Percentiles rank a stretch among this genome's conserved stretches.
These are phyloP conservation scores for Phaeosphaeriaceae sp. DNA, from an alignment of 2,329 filamentous ascomycete species.

Conservation along the genomic window DNA sequence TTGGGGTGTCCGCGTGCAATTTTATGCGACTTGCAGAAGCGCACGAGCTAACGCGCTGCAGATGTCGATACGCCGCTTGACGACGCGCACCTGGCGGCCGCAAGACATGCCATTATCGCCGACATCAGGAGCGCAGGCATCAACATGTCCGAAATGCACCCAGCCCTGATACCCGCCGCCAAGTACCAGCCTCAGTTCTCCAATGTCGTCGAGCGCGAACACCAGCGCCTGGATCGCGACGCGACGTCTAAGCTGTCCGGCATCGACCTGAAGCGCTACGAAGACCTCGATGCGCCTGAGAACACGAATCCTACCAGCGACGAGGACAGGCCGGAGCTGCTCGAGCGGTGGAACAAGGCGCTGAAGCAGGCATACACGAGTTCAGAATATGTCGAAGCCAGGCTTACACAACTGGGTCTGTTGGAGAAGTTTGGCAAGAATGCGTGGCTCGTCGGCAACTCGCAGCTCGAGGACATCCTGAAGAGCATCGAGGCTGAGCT, in stretches of 20 bases:
- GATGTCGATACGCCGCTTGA: slow-evolving; percentile 83
- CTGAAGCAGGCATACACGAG: slow-evolving; percentile 65
- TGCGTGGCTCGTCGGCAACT: slow-evolving; percentile 88
- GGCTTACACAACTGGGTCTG: slow-evolving; percentile 70
- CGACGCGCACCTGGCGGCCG: slow-evolving; percentile 66
- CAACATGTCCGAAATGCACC: slow-evolving; percentile 60
- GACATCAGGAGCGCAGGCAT: slow-evolving; percentile 58
- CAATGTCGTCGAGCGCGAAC: slow-evolving; percentile 70
- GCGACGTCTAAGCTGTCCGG: slow-evolving; percentile 58
- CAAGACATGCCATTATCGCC: slow-evolving; percentile 71
- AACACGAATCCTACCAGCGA: slow-evolving; percentile 46
- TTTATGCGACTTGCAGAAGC: slow-evolving; percentile 4
- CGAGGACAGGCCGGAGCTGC: slow-evolving; percentile 46
- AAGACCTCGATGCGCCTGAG: slow-evolving; percentile 70
- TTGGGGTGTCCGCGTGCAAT: slow-evolving; percentile 9
- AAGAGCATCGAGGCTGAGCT: slow-evolving; percentile 76
- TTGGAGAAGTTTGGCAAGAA: slow-evolving; percentile 85
- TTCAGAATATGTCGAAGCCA: slow-evolving; percentile 63
- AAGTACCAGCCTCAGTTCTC: slow-evolving; percentile 65
- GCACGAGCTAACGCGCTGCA: slow-evolving; percentile 49
- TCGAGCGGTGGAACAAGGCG: slow-evolving; percentile 58
- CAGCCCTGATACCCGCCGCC: slow-evolving; percentile 61
- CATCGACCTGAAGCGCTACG: slow-evolving; percentile 83
- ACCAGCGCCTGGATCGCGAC: slow-evolving; percentile 69
- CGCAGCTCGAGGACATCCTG: slow-evolving; percentile 76